phyloP scores from a whole-genome alignment of 2,329 filamentous ascomycete species.

The Aschersonia sp. region DNA sequence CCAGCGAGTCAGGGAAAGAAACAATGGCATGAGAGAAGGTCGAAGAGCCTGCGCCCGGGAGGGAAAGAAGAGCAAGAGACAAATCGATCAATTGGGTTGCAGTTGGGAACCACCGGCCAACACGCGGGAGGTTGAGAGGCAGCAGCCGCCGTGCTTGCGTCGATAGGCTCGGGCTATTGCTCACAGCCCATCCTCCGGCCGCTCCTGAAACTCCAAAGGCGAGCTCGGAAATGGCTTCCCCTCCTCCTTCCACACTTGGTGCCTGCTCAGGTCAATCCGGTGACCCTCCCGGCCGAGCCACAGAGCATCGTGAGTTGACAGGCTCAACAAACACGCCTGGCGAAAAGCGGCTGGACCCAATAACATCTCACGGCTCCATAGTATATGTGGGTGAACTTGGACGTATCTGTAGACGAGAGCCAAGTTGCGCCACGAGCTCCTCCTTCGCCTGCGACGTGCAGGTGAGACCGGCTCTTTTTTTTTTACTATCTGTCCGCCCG shows the following conservation, averaged over 20 bases:
- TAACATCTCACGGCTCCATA: too few relatives aligned
- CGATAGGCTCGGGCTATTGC: neutral
- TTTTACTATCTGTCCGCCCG: neutral
- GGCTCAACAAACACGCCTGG: too few relatives aligned
- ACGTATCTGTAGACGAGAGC: neutral
- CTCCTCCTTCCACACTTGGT: neutral
- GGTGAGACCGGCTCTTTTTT: neutral
- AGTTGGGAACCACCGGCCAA: neutral
- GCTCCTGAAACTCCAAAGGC: neutral
- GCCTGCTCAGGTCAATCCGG: neutral
- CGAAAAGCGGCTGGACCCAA: too few relatives aligned
- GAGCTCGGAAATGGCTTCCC: neutral
- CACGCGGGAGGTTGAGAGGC: neutral
- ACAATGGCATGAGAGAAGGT: neutral
- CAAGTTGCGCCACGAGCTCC: neutral
- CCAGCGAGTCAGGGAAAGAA: neutral
- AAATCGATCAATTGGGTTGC: neutral
- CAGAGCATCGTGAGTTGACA: neutral
- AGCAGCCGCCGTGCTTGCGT: neutral
- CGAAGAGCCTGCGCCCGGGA: neutral
- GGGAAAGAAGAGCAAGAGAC: neutral
- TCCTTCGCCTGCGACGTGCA: neutral
- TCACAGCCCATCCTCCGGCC: neutral
- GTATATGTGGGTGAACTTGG: too few relatives aligned
- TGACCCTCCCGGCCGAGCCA: neutral